These are phyloP conservation scores for Kodamaea sp. DNA, from an alignment of 1,139 yeast genomes.

Conservation along the genomic window DNA sequence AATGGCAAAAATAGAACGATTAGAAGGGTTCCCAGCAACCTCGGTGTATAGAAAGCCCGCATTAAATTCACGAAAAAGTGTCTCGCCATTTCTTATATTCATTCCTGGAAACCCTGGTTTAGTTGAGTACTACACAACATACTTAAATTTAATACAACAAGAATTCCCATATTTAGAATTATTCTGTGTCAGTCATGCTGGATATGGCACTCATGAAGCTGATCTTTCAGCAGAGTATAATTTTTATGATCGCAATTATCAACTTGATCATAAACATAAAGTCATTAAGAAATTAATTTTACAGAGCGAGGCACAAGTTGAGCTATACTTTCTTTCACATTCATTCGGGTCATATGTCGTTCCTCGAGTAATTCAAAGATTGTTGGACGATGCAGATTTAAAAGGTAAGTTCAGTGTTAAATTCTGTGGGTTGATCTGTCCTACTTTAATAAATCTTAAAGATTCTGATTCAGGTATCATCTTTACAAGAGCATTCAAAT, in stretches of 20 bases:
- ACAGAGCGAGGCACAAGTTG: slow-evolving; percentile 17
- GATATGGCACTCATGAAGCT: slow-evolving; percentile 33
- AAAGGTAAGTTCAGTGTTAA: slow-evolving; percentile 20
- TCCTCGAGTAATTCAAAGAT: slow-evolving; percentile 42
- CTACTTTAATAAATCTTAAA: slow-evolving; percentile 58
- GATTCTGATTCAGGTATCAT: slow-evolving; percentile 47
- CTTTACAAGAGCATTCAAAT: slow-evolving; percentile 28
- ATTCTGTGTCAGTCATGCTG: slow-evolving; percentile 55
- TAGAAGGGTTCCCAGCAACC: slow-evolving; percentile 22
- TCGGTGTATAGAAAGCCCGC: slow-evolving; percentile 24
- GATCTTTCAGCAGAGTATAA: slow-evolving; percentile 8
- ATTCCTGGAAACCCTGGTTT: slow-evolving; percentile 72
- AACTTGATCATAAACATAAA: slow-evolving; percentile 45
- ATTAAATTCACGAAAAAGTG: slow-evolving; percentile 1
- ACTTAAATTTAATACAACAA: slow-evolving; percentile 42
- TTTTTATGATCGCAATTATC: slow-evolving; percentile 44
- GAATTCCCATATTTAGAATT: slow-evolving; percentile 45
- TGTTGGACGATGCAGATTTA: slow-evolving; percentile 21
- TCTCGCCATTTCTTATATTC: slow-evolving; percentile 31
- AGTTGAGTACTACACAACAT: slow-evolving; percentile 53
- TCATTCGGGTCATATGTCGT: slow-evolving; percentile 59
- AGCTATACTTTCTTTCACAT: slow-evolving; percentile 52
- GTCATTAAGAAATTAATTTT: slow-evolving; percentile 32
- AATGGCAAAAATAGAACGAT: slow-evolving; percentile 1
- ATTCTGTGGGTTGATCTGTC: slow-evolving; percentile 60